Conservation (phyloP, 495 filamentous ascomycete species). For the Viridothelium virens region DNA sequence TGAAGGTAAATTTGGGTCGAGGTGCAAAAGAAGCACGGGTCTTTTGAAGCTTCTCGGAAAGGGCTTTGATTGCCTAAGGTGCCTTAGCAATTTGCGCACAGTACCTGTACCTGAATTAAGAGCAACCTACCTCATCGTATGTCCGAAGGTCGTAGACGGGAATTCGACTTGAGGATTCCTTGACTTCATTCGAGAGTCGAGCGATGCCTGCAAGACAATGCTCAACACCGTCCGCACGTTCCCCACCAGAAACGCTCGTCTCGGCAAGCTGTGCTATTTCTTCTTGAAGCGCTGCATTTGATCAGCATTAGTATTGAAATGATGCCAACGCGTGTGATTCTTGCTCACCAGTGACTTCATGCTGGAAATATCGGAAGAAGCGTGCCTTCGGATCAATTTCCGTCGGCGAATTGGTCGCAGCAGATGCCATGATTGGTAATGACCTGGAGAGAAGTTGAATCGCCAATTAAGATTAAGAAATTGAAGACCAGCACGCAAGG, state of each 20-base stretch:
- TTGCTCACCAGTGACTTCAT: slow-evolving; percentile 55
- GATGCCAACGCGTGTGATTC: not conserved
- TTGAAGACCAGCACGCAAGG: not conserved
- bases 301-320: not conserved
- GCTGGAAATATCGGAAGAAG: slow-evolving; percentile 74
- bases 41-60: slow-evolving; percentile 57
- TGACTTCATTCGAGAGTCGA: slow-evolving; percentile 58
- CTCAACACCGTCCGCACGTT: slow-evolving; percentile 58
- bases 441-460: not conserved
- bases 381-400: slow-evolving; percentile 7
- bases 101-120: not conserved
- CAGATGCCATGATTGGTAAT: not conserved
- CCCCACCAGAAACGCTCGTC: slow-evolving; percentile 46
- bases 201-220: slow-evolving; percentile 59
- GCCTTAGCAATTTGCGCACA: not conserved
- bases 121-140: slow-evolving; percentile 53
- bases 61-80: slow-evolving; percentile 55
- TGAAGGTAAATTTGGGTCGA: slow-evolving; percentile 66
- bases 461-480: not conserved
- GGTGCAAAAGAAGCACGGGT: slow-evolving; percentile 52
- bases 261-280: slow-evolving; percentile 51
- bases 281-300: slow-evolving; percentile 48
- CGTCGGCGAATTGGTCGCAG: slow-evolving; percentile 3
- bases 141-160: slow-evolving; percentile 71
- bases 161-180: slow-evolving; percentile 58